Base-by-base conservation (phyloP, 331 rosid species). In the Quercus tomentella region DNA sequence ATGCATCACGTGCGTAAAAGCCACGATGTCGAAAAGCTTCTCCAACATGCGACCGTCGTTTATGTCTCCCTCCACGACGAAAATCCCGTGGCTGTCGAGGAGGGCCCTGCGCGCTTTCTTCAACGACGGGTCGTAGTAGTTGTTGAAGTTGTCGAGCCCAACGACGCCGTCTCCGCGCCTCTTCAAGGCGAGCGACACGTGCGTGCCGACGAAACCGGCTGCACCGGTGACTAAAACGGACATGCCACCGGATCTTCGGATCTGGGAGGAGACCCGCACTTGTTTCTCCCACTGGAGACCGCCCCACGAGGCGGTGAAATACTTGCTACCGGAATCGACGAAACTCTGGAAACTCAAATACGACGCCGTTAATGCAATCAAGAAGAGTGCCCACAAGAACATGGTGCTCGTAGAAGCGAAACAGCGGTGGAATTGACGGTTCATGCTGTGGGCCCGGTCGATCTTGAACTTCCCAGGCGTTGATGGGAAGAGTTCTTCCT, bases 231-330 rank as follows among this genome's bases (percentile, higher is more conserved):
- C 94, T 0, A 94, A 91, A 1, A 92, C 94, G 0, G 98, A 83
- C 84, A 91, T 86, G 63, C 97, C 97, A 0, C 92, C 92, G 14
- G 86, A 76, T 1, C 97, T 93, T 81, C 82, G 94, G 88, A 86
- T 75, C 89, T 90, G 87, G 28, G 98, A 97, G 6, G 97, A 94
- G 73, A 82, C 77, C 10, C 92, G 92, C 18, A 94, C 94, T 60
- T 94, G 97, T 74, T 94, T 94, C 84, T 94, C 98, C 98, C 98
- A 94, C 75, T 92, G 93, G 87, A 89, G 81, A 5, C 97, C 98
- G 5, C 97, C 98, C 98, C 98, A 94, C 0, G 97, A 94, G 11
- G 93, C 92, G 2, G 97, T 58, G 67, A 92, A 82, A 70, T 91
- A 91, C 11, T 89, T 89, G 86, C 92, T 88, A n/a, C 97, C 93